Conservation (phyloP, 2,329 filamentous ascomycete species). For the Ophiocordyceps sinensis region DNA sequence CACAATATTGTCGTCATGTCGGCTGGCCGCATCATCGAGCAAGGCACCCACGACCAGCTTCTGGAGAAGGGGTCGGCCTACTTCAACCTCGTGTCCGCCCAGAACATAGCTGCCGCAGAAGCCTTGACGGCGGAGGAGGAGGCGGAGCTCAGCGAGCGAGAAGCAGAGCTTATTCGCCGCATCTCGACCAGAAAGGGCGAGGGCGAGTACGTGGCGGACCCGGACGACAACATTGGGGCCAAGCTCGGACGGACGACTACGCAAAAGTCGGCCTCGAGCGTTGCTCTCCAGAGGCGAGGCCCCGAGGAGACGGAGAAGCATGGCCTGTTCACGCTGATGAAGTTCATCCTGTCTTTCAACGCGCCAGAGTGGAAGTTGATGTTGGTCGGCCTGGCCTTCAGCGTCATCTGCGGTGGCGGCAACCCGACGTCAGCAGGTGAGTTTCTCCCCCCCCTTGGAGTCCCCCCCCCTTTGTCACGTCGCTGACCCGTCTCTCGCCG, state of each 20-base stretch:
- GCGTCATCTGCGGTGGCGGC: conserved; percentile 64
- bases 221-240: conserved; percentile 45
- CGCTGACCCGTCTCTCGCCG: conserved; percentile 18
- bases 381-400: conserved; percentile 57
- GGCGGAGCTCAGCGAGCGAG: conserved; percentile 31
- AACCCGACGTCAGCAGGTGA: conserved; percentile 44
- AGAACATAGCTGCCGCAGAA: conserved; percentile 57
- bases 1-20: conserved; percentile 95
- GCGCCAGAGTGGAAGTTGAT: conserved; percentile 55
- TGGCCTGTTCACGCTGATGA: conserved; percentile 60
- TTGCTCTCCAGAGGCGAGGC: conserved; percentile 45
- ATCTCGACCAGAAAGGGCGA: conserved; percentile 27
- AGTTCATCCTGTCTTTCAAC: conserved; percentile 71
- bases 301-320: conserved; percentile 42
- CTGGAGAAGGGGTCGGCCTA: conserved; percentile 61
- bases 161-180: conserved; percentile 36
- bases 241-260: conserved; percentile 42
- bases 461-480: background rate
- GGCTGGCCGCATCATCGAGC: conserved; percentile 73
- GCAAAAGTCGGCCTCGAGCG: conserved; percentile 51
- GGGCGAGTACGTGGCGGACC: conserved; percentile 33
- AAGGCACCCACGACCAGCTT: conserved; percentile 74
- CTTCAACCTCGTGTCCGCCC: conserved; percentile 72
- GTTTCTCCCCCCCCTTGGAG: background rate
- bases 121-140: conserved; percentile 36